Evolutionary conservation across 768 basidiomycete species (phyloP), one percentile per base, ranked within the genome.

Genomic region (Kwoniella botswanensis): DNA sequence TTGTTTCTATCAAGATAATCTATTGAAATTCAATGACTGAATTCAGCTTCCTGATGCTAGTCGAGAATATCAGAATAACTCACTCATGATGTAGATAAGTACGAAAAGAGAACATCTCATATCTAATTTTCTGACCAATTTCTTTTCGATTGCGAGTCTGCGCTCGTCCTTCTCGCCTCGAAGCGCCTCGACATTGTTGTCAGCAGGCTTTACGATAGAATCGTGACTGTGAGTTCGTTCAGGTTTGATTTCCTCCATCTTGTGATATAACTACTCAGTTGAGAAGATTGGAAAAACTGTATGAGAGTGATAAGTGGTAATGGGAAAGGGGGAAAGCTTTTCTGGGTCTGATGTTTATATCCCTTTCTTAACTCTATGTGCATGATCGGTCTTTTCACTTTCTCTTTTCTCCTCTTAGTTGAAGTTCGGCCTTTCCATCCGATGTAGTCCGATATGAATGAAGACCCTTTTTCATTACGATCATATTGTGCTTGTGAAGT

Each of bases 1-100:
- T 82, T 82, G 77, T 82, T 82, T 60, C 82, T 65, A 65, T 82
- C 82, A 26, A 78, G 72, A 58, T 78, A 76, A 68, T 80, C 74
- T 73, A 50, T 18, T 35, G 35, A 6, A 9, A 35, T 7, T 6
- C 7, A 35, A 56, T 26, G 29, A 35, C 7, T 63, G 61, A 72
- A 52, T 42, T 42, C 44, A 58, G 61, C 58, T 12, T 62, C 15
- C 35, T 62, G 41, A 12, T 13, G 18, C n/a, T 29, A 56, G 55
- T 22, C 15, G 55, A 17, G 55, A 42, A n/a, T 53, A 65, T 3
- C 13, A 35, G n/a, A 65, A 13, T 41, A 9, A 72, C 74, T 72
- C 63, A 73, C 74, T 82, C 74, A 82, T 71, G 55, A 82, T 82
- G 74, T 80, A 80, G 61, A 78, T 74, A 41, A 78, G 21, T 26